phyloP scores from a whole-genome alignment of 306 rosid genomes.

The Calophaca sinica region DNA sequence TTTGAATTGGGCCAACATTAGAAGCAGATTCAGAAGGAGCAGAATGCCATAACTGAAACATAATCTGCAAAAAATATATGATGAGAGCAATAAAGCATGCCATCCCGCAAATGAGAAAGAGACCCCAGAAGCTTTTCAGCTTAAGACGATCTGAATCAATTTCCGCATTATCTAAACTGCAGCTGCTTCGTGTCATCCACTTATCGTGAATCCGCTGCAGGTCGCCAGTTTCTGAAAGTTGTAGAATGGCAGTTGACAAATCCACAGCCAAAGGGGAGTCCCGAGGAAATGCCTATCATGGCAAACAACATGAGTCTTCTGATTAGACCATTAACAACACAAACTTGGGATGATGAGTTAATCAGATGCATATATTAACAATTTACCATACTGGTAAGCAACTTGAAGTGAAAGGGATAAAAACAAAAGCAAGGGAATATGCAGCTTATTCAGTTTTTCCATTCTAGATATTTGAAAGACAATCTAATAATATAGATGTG shows the following conservation, averaged over 20 bases:
- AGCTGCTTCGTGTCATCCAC: slow-evolving; percentile 73
- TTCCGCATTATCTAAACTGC: slow-evolving; percentile 65
- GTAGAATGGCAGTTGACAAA: slow-evolving; percentile 91
- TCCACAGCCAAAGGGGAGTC: slow-evolving; percentile 93
- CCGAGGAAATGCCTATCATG: slow-evolving; percentile 82
- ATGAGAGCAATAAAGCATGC: slow-evolving; percentile 75
- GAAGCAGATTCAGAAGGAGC: slow-evolving; percentile 50
- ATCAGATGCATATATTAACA: not conserved
- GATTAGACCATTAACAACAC: slow-evolving; percentile 10
- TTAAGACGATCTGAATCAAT: slow-evolving; percentile 78
- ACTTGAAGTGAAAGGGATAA: slow-evolving; percentile 5
- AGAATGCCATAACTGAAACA: slow-evolving; percentile 50
- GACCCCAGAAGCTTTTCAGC: slow-evolving; percentile 93
- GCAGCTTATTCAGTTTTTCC: not conserved
- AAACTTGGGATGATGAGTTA: not conserved
- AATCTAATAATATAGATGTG: not conserved
- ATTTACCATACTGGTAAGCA: not conserved
- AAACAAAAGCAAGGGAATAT: slow-evolving; percentile 29
- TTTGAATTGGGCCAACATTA: slow-evolving; percentile 47
- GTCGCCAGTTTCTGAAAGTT: slow-evolving; percentile 92
- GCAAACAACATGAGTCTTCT: slow-evolving; percentile 17
- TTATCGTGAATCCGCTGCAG: slow-evolving; percentile 93
- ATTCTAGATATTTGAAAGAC: slow-evolving; percentile 29
- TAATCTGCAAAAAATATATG: slow-evolving; percentile 64
- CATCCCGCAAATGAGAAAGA: slow-evolving; percentile 78